These are phyloP conservation scores for Leavenworthia alabamica DNA, from an alignment of 345 rosid genomes.

Conservation along the genomic window DNA sequence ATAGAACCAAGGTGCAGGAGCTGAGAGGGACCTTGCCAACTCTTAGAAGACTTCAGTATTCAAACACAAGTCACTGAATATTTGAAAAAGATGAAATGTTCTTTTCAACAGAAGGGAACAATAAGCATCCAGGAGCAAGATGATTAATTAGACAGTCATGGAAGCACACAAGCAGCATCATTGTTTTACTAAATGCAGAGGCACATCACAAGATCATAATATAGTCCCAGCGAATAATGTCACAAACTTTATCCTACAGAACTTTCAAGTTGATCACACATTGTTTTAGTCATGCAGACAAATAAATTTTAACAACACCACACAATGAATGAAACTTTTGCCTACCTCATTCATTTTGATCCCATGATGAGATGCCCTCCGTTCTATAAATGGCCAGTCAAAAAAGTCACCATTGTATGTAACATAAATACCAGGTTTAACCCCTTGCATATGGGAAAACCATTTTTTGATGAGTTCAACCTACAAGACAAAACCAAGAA, in stretches of 20 bases:
- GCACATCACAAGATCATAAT: conserved; percentile 8
- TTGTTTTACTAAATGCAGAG: conserved; percentile 3
- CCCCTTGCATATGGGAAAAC: conserved; percentile 92
- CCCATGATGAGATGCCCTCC: conserved; percentile 86
- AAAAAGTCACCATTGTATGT: conserved; percentile 93
- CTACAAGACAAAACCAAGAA: conserved; percentile 42
- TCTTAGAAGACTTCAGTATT: conserved; percentile 7
- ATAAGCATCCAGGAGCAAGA: conserved; percentile 6
- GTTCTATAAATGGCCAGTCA: conserved; percentile 98
- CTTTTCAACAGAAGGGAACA: not conserved
- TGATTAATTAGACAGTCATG: not conserved
- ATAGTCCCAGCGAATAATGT: not conserved
- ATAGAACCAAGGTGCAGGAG: conserved; percentile 4
- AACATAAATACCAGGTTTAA: conserved; percentile 93
- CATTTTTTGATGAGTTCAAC: conserved; percentile 68
- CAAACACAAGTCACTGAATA: conserved; percentile 9
- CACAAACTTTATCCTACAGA: conserved; percentile 1
- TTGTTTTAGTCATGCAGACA: not conserved
- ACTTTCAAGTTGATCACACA: not conserved
- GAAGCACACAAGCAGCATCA: not conserved
- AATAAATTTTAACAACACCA: not conserved
- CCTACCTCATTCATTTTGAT: conserved; percentile 78
- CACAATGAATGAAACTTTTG: conserved; percentile 2
- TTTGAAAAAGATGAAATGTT: conserved; percentile 11
- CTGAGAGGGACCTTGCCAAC: conserved; percentile 10